Evolutionary conservation across 352 stramenopile genomes (phyloP).

Genomic region (Pythium pectinolyticum): DNA sequence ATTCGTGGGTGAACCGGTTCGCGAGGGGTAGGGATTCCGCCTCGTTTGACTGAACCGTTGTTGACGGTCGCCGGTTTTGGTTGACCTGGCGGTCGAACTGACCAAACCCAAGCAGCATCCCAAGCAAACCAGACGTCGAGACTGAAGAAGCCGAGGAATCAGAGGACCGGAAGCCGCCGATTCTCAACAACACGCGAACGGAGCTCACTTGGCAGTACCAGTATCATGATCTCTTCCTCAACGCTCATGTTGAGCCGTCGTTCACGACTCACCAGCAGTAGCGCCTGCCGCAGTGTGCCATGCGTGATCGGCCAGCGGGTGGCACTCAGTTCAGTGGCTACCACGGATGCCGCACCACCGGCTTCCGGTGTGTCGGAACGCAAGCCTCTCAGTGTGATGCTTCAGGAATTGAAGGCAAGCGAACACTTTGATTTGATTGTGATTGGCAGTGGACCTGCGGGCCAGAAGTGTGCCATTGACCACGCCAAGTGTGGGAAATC

Average conservation of each 20-base stretch:
- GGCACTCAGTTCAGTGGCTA: background rate
- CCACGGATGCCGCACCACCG: background rate
- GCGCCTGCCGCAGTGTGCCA: slow-evolving; percentile 4
- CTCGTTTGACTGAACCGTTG: slow-evolving; percentile 1
- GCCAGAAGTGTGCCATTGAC: slow-evolving; percentile 90
- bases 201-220: background rate
- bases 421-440: slow-evolving; percentile 90
- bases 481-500: slow-evolving; percentile 83
- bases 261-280: background rate
- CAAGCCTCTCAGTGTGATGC: slow-evolving; percentile 57
- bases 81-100: too few species aligned
- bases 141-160: slow-evolving; percentile 7
- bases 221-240: slow-evolving; percentile 18
- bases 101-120: slow-evolving; percentile 17
- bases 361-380: background rate
- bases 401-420: slow-evolving; percentile 79
- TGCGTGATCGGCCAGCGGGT: background rate
- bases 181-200: slow-evolving; percentile 1
- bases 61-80: background rate
- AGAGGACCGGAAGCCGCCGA: slow-evolving; percentile 7
- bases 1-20: slow-evolving; percentile 16
- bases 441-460: slow-evolving; percentile 84
- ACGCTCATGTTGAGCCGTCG: slow-evolving; percentile 21
- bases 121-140: slow-evolving; percentile 5
- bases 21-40: background rate